A percentile compares a stretch with the other conserved stretches of the same genome.
These are phyloP conservation scores for Thelonectria olida DNA, from an alignment of 2,329 filamentous ascomycete species.

Conservation along the genomic window DNA sequence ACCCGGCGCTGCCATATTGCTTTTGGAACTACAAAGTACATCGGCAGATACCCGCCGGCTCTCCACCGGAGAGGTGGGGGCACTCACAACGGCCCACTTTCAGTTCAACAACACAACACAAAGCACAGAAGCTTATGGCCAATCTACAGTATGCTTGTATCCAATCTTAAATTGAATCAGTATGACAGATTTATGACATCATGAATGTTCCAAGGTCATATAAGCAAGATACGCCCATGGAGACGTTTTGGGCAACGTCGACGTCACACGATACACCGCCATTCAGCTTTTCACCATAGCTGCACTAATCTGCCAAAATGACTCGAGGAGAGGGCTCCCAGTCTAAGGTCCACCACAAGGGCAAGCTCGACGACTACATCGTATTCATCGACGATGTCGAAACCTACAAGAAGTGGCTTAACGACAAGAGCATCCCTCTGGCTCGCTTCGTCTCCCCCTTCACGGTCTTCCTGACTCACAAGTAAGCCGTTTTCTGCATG, in stretches of 20 bases:
- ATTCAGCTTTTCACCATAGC: not conserved
- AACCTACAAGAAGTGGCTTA: constrained; percentile 82
- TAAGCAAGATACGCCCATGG: not conserved
- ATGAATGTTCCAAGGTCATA: not conserved
- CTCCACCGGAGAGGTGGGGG: not conserved
- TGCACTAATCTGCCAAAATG: constrained; percentile 54
- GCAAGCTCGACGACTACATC: constrained; percentile 66
- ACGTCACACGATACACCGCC: not conserved
- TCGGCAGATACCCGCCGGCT: not conserved
- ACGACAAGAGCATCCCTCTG: constrained; percentile 80
- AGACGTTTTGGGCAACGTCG: not conserved
- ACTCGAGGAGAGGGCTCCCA: constrained; percentile 74
- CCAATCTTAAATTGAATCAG: not conserved
- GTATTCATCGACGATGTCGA: constrained; percentile 67
- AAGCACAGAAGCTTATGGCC: not conserved
- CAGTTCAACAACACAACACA: not conserved
- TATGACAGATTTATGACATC: not conserved
- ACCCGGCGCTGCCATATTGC: not conserved
- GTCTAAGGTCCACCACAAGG: constrained; percentile 88
- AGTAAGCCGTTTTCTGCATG: constrained; percentile 59
- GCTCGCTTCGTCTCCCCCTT: constrained; percentile 86
- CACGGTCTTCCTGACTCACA: constrained; percentile 89
- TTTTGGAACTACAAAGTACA: not conserved
- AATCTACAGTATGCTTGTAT: not conserved
- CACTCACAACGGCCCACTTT: not conserved